Evolutionary conservation across 78 protist species (phyloP).

Genomic region (Diacronema lutheri): DNA sequence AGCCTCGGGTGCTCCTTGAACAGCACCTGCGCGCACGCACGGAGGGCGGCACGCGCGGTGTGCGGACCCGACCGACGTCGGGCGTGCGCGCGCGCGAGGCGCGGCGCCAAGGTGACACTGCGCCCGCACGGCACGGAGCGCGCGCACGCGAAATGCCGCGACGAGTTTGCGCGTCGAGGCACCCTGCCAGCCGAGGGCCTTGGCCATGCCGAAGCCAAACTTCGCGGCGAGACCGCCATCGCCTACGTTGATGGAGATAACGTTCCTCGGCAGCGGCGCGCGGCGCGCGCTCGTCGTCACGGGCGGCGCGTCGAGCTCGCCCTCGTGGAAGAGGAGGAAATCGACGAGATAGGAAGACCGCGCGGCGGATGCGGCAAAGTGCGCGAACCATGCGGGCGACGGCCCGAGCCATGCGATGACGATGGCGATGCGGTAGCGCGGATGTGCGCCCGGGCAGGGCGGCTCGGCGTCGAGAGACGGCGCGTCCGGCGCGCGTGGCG

Average conservation of each 20-base stretch:
- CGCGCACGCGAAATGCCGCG: too few relatives aligned
- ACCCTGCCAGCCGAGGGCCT: background rate
- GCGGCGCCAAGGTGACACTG: background rate
- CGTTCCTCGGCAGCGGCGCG: background rate
- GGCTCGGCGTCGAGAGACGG: too few relatives aligned
- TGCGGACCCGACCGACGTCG: slow-evolving; percentile 14
- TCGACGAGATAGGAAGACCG: background rate
- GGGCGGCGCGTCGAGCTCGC: too few relatives aligned
- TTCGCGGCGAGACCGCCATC: background rate
- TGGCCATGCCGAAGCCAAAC: background rate
- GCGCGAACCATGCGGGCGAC: background rate
- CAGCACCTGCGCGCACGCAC: too few relatives aligned
- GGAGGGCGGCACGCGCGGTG: too few relatives aligned
- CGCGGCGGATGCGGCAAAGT: background rate
- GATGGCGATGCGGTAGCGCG: background rate
- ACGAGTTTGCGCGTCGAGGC: background rate
- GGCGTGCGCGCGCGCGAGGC: background rate
- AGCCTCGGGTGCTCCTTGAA: slow-evolving; percentile 6
- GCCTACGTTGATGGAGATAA: background rate
- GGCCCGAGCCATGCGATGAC: background rate
- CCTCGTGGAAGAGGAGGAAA: background rate
- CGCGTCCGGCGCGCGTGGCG: too few relatives aligned
- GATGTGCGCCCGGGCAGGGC: background rate
- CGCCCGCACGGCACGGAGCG: too few relatives aligned
- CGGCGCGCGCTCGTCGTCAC: background rate